Base-by-base conservation (phyloP, 495 filamentous ascomycete species). In the Parathielavia appendiculata region DNA sequence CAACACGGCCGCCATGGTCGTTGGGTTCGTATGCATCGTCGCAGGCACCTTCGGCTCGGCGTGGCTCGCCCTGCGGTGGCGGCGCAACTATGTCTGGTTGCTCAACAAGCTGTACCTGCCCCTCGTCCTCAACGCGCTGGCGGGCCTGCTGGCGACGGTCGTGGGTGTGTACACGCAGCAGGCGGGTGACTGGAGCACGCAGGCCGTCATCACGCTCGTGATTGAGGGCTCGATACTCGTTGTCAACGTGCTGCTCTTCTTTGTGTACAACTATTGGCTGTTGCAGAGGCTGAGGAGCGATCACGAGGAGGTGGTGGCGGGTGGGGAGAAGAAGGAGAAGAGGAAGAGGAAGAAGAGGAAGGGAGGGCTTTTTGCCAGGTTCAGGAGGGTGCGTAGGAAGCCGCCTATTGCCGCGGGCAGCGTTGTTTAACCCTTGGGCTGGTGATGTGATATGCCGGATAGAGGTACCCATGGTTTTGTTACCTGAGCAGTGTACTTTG, bases 161-260 rank as follows among this genome's bases (percentile, higher is more conserved):
- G 66, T 75, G 14, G 76, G 70, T 63, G 71, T 83, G 10, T 82
- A 82, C 58, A 63, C 71, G 19, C 70, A 76, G 38, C 73, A 79
- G 44, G 49, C 65, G 1, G 76, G 80, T 5, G 55, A 67, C 13
- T 81, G 73, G 75, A 71, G 69, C 30, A 65, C 76, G 11, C 79
- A 75, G 51, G 79, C 77, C 6, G 66, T 73, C 36, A 63, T 75
- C 1, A 76, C 73, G 9, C 59, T 69, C 0, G 58, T 69, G 35
- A 66, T 73, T 0, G 69, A 69, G 35, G 65, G 48, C 0, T 34
- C 36, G 0, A 49, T 61, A 45, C 59, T 71, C 45, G 57, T 52
- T 7, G 38, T 68, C 61, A 56, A 54, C 1, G 58, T 54, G 10
- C 12, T 58, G 7, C 35, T 75, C 59, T 75, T 75, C 63, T 53